A percentile compares a stretch with the other conserved stretches of the same genome.
These are phyloP conservation scores for Pichia cactophila DNA, from an alignment of 1,139 yeast genomes.

Conservation along the genomic window DNA sequence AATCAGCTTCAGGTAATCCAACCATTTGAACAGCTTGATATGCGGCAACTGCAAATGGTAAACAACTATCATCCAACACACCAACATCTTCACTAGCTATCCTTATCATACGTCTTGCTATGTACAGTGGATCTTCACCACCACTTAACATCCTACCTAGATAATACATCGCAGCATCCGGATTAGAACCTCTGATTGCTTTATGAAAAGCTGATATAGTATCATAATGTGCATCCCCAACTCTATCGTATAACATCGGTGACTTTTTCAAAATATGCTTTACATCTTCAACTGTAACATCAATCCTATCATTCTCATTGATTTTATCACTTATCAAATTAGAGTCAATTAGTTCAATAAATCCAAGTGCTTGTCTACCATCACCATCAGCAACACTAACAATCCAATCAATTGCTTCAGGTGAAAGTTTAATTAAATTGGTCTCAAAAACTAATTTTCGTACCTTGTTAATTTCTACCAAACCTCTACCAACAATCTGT, in stretches of 20 bases:
- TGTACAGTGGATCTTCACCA: constrained; percentile 89
- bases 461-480: constrained; percentile 51
- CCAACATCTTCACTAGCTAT: constrained; percentile 93
- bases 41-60: constrained; percentile 82
- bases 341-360: constrained; percentile 54
- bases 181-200: constrained; percentile 77
- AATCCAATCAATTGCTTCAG: constrained; percentile 59
- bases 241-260: constrained; percentile 71
- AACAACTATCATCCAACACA: constrained; percentile 67
- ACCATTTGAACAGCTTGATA: constrained; percentile 83
- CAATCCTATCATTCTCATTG: constrained; percentile 6
- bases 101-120: constrained; percentile 87
- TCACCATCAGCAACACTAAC: constrained; percentile 83
- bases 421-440: constrained; percentile 41
- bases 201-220: constrained; percentile 92
- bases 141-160: constrained; percentile 80
- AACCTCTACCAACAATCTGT: constrained; percentile 54
- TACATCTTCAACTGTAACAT: constrained; percentile 29
- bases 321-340: constrained; percentile 19
- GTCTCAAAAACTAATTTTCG: constrained; percentile 36
- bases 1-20: constrained; percentile 96
- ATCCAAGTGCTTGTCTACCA: constrained; percentile 73
- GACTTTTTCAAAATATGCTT: constrained; percentile 38
- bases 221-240: constrained; percentile 91
- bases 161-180: constrained; percentile 85